Percentiles rank a stretch among this genome's conserved stretches.
These are phyloP conservation scores for Aquilaria yunnanensis DNA, from an alignment of 345 rosid species.

Conservation along the genomic window DNA sequence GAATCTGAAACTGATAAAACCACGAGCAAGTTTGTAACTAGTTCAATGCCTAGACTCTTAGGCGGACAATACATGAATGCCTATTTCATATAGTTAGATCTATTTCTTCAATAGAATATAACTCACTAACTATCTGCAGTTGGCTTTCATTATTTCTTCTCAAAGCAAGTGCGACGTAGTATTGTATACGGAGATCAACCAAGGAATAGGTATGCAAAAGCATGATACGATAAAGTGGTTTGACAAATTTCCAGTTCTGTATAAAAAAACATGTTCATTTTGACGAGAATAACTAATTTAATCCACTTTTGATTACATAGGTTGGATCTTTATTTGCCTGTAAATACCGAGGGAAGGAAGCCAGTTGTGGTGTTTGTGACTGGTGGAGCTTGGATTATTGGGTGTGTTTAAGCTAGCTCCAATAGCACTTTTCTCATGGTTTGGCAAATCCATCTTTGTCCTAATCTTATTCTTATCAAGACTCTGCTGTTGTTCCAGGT, in stretches of 20 bases:
- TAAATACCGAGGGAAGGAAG: conserved; percentile 49
- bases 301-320: conserved; percentile 26
- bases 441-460: neutral
- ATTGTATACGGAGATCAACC: conserved; percentile 93
- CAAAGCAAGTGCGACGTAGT: conserved; percentile 66
- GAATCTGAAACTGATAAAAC: too few relatives aligned
- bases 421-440: conserved; percentile 2
- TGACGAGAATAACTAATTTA: neutral
- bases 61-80: too few relatives aligned
- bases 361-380: conserved; percentile 94
- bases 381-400: conserved; percentile 99
- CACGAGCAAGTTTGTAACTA: too few relatives aligned
- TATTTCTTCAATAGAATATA: neutral
- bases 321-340: conserved; percentile 84
- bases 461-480: conserved; percentile 12
- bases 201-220: conserved; percentile 63
- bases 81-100: too few relatives aligned
- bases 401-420: conserved; percentile 41
- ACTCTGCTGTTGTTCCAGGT: conserved; percentile 41
- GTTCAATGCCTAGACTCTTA: too few relatives aligned
- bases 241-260: too few relatives aligned
- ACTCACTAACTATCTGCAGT: conserved; percentile 44
- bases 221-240: neutral
- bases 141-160: conserved; percentile 79
- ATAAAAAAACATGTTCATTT: too few relatives aligned